These are phyloP conservation scores for Limnomonas spitsbergensis DNA, from an alignment of 139 green algal species.

Conservation along the genomic window DNA sequence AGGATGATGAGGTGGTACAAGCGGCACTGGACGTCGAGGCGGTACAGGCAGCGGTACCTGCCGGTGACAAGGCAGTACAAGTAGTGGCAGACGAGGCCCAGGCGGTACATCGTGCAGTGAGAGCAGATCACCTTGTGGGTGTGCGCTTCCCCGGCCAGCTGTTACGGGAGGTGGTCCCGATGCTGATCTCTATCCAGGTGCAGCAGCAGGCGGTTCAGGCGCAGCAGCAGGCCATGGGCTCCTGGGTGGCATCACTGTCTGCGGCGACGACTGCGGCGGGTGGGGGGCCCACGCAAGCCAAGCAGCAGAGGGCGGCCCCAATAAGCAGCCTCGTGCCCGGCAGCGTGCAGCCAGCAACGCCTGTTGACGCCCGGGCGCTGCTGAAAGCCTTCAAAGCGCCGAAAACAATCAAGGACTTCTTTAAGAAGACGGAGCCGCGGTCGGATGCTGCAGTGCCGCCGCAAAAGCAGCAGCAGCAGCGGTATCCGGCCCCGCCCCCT, in stretches of 20 bases:
- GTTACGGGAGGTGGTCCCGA: conserved; percentile 1
- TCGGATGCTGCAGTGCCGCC: background rate
- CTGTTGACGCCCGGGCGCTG: background rate
- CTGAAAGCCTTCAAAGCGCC: background rate
- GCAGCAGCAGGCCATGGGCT: background rate
- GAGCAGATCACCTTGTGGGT: conserved; percentile 4
- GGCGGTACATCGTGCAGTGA: too few relatives aligned
- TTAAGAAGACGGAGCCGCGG: background rate
- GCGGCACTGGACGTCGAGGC: too few relatives aligned
- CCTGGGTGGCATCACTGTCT: background rate
- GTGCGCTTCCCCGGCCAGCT: conserved; percentile 12
- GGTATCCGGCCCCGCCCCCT: background rate
- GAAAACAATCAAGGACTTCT: conserved; percentile 12
- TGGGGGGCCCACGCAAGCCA: too few relatives aligned
- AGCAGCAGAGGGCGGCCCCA: too few relatives aligned
- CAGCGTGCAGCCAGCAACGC: background rate
- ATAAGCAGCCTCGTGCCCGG: background rate
- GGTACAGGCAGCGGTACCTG: too few relatives aligned
- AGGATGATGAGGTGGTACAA: too few relatives aligned
- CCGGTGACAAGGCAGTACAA: too few relatives aligned
- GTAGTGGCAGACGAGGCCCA: too few relatives aligned
- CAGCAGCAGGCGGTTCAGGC: background rate
- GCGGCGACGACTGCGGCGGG: background rate
- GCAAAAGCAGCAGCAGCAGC: conserved; percentile 11
- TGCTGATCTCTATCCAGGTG: background rate